Conservation (phyloP, 441 rosid species). For the Gossypium gossypioides region DNA sequence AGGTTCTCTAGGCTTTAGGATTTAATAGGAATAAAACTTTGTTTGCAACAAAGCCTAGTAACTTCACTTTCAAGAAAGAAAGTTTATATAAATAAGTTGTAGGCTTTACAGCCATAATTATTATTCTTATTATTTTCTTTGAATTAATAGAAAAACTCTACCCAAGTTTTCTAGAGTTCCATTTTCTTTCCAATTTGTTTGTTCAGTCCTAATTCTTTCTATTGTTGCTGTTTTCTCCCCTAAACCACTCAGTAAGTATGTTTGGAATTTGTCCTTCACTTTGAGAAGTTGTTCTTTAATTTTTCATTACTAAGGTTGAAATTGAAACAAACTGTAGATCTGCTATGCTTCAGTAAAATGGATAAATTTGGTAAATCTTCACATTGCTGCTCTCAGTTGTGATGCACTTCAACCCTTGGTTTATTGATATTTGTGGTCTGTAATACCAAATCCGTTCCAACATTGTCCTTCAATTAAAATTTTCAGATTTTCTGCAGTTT, state of each 20-base stretch:
- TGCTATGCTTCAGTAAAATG: not conserved
- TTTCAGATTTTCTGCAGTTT: not conserved
- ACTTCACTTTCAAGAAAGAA: no score
- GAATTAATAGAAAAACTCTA: no score
- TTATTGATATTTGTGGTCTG: not conserved
- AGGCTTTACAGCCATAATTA: no score
- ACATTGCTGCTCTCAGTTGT: not conserved
- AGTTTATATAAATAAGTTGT: no score
- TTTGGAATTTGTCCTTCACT: not conserved
- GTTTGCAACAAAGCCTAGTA: no score
- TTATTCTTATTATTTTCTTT: no score
- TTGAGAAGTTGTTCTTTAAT: not conserved
- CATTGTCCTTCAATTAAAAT: constrained; percentile 5
- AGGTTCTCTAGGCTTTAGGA: not conserved
- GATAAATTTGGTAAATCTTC: not conserved
- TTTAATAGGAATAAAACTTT: no score
- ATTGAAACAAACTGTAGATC: not conserved
- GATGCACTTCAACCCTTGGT: not conserved
- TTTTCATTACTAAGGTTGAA: not conserved
- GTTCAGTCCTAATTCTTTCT: no score
- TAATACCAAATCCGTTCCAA: not conserved
- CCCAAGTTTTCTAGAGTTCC: no score
- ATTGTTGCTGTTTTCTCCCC: no score
- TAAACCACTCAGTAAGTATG: constrained; percentile 28
- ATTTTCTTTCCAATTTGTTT: no score